These are phyloP conservation scores for Calonectria honghensis DNA, from an alignment of 2,329 filamentous ascomycete species.

Conservation along the genomic window DNA sequence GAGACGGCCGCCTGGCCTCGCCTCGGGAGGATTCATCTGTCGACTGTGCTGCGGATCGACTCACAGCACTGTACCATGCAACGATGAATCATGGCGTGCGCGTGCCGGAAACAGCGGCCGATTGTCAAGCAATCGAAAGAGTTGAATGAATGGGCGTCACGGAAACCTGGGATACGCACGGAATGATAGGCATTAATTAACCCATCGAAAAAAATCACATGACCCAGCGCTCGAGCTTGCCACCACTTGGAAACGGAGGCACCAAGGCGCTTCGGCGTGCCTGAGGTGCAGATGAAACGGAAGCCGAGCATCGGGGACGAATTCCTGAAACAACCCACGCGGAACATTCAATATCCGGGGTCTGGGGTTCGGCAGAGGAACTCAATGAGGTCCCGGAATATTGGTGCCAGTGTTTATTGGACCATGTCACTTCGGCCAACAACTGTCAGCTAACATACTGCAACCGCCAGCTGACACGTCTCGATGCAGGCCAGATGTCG, in stretches of 20 bases:
- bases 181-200: slow-evolving; percentile 14
- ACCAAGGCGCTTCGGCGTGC: background rate
- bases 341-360: slow-evolving; percentile 28
- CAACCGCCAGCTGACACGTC: background rate
- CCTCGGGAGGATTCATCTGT: slow-evolving; percentile 11
- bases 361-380: slow-evolving; percentile 6
- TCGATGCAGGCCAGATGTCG: slow-evolving; percentile 13
- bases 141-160: slow-evolving; percentile 17
- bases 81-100: slow-evolving; percentile 9
- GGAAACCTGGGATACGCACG: background rate
- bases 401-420: slow-evolving; percentile 8
- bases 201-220: slow-evolving; percentile 14
- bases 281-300: slow-evolving; percentile 29
- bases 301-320: background rate
- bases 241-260: background rate
- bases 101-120: slow-evolving; percentile 1
- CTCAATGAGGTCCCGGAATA: background rate
- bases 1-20: slow-evolving; percentile 23
- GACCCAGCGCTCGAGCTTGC: slow-evolving; percentile 2
- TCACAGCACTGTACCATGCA: slow-evolving; percentile 7
- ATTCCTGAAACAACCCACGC: slow-evolving; percentile 29
- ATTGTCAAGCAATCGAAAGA: background rate
- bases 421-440: background rate
- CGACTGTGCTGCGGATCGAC: slow-evolving; percentile 21
- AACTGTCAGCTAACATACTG: background rate